Conservation (phyloP, 306 rosid species). For the Senna siamea region DNA sequence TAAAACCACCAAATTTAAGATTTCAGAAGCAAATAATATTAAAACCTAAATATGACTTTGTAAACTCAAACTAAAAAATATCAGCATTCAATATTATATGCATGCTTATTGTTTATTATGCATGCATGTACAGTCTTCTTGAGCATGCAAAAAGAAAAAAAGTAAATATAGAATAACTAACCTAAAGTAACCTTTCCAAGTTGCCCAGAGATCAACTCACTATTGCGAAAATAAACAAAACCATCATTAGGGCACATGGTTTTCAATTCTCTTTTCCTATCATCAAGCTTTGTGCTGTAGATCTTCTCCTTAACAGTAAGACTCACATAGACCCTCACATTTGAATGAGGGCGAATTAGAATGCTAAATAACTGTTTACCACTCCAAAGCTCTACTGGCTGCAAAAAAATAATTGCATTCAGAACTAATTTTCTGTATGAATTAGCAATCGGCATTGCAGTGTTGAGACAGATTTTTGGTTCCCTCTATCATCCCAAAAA, state of each 20-base stretch:
- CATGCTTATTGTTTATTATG: not conserved
- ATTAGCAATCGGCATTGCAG: constrained; percentile 27
- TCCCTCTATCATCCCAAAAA: too few relatives aligned
- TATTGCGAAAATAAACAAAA: constrained; percentile 85
- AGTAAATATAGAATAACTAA: constrained; percentile 44
- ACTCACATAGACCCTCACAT: constrained; percentile 76
- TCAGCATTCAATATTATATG: constrained; percentile 4
- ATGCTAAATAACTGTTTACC: constrained; percentile 91
- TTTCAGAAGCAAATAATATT: not conserved
- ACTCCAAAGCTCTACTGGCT: constrained; percentile 98
- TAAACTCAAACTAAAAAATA: not conserved
- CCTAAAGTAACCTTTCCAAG: constrained; percentile 97
- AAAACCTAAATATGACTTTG: not conserved
- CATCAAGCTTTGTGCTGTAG: constrained; percentile 57
- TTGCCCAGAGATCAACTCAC: constrained; percentile 95
- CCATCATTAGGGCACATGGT: constrained; percentile 92
- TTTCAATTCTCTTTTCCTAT: constrained; percentile 58
- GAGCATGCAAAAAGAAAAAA: constrained; percentile 1
- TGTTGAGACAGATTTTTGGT: not conserved
- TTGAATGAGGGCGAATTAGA: constrained; percentile 83
- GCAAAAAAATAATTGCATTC: constrained; percentile 44
- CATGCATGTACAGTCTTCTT: constrained; percentile 23
- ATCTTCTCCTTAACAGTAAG: constrained; percentile 82
- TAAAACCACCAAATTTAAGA: not conserved
- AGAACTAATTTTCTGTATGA: constrained; percentile 19